A percentile compares a stretch with the other conserved stretches of the same genome.
Conservation (phyloP, 352 stramenopile genomes). For the Pythium vanterpoolii region DNA sequence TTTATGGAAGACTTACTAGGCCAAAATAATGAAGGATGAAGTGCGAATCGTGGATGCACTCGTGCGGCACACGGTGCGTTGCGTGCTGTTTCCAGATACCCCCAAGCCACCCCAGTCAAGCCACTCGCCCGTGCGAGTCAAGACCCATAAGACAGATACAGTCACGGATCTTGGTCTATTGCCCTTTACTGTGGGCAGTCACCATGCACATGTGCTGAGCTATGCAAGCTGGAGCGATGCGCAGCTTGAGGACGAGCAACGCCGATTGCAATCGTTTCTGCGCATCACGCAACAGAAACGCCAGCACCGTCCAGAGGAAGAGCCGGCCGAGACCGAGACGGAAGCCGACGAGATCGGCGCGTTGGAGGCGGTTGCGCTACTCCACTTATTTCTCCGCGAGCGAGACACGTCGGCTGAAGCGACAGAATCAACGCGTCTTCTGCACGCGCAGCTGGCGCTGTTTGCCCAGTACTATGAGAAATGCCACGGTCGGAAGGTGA, state of each 20-base stretch:
- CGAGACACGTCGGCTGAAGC: not conserved
- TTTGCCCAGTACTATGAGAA: slow-evolving; percentile 58
- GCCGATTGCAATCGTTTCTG: slow-evolving; percentile 31
- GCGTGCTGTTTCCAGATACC: slow-evolving; percentile 34
- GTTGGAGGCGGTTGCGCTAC: slow-evolving; percentile 42
- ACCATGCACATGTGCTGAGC: slow-evolving; percentile 25
- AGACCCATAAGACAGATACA: not conserved
- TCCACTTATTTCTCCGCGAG: slow-evolving; percentile 55
- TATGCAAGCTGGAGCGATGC: slow-evolving; percentile 34
- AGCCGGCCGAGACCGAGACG: slow-evolving; percentile 7
- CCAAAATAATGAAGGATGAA: slow-evolving; percentile 1
- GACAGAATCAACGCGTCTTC: slow-evolving; percentile 4
- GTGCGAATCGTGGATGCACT: slow-evolving; percentile 35
- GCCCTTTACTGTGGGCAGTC: not conserved
- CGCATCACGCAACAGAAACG: not conserved
- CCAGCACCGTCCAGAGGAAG: not conserved
- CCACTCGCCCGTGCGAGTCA: not conserved
- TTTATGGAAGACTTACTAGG: not conserved
- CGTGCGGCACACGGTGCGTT: slow-evolving; percentile 38
- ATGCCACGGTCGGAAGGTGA: slow-evolving; percentile 35
- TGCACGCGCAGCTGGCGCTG: slow-evolving; percentile 51
- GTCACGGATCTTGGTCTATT: not conserved
- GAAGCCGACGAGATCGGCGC: not conserved
- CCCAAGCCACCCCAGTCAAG: not conserved
- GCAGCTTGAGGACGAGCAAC: slow-evolving; percentile 34